Base-by-base conservation (phyloP, 2,329 filamentous ascomycete species). In the Davidsoniella virescens region DNA sequence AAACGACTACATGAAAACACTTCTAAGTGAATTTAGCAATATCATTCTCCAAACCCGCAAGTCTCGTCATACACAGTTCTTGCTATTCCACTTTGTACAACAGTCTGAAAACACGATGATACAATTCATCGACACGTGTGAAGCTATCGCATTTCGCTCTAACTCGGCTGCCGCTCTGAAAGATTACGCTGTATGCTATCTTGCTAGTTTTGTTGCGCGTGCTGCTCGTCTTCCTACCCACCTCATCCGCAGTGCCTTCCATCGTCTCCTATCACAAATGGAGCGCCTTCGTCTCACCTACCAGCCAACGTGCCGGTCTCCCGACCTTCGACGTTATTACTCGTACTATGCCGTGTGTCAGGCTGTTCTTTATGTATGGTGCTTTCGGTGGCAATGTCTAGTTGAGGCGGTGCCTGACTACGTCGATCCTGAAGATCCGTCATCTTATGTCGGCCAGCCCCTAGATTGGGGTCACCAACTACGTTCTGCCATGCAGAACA, bases 321-420 rank as follows among this genome's bases (percentile, higher is more conserved):
- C 92, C 0, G 87, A 98, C 62, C 74, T 93, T 51, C 80, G 82
- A 55, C 80, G 83, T 44, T 94, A 90, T 61, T 78, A 80, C 44
- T 78, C 83, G 12, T 94, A 93, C 65, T 95, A 95, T 63, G 80
- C 84, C 16, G 78, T 87, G 44, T 79, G 84, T n/a, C 88, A 95
- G 64, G 87, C 87, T 1, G 71, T 93, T 2, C 75, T 95, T 20
- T 95, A 95, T 67, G 90, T 94, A 53, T 95, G 94, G 61, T 98
- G 92, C 69, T 98, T 98, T 70, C 81, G 92, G 50, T 98, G 92
- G 92, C 82, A 87, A 54, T 90, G 96, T 60, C 71, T 98, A 44
- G 82, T 86, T 51, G 70, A 76, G 17, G 73, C 75, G 1, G 75
- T 73, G 3, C 69, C 75, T 1, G 72, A 79, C 53, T 70, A 66